phyloP scores from a whole-genome alignment of 1,284 basidiomycete genomes.

The Tylopilus sp. region DNA sequence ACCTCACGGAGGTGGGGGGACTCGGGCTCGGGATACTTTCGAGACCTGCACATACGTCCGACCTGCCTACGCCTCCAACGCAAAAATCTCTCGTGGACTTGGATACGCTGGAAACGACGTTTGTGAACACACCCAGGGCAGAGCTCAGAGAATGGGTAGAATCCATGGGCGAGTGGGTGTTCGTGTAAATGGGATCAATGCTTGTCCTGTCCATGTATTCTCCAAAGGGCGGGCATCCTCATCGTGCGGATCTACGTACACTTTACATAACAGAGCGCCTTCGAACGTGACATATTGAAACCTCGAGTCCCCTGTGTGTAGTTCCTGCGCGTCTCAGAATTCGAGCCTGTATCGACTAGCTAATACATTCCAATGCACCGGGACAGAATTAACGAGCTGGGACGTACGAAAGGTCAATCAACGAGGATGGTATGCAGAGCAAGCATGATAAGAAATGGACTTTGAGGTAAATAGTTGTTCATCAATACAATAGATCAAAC shows the following conservation, averaged over 20 bases:
- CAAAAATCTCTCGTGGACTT: slow-evolving; percentile 44
- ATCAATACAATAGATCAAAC: slow-evolving; percentile 13
- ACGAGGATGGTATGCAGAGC: slow-evolving; percentile 7
- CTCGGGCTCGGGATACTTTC: slow-evolving; percentile 80
- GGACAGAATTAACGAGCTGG: slow-evolving; percentile 11
- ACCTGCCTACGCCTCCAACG: slow-evolving; percentile 12
- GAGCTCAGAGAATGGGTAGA: slow-evolving; percentile 58
- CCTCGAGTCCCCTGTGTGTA: no score
- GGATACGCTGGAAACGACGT: slow-evolving; percentile 42
- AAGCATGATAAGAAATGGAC: slow-evolving; percentile 2
- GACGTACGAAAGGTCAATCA: slow-evolving; percentile 10
- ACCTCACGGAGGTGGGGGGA: slow-evolving; percentile 90
- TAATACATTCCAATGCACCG: slow-evolving; percentile 15
- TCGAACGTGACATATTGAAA: not conserved
- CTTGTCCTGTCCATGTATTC: not conserved
- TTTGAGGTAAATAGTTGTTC: slow-evolving; percentile 5
- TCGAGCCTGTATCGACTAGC: not conserved
- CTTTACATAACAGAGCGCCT: not conserved
- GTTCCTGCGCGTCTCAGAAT: not conserved
- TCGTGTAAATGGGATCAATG: slow-evolving; percentile 39
- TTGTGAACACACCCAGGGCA: slow-evolving; percentile 43
- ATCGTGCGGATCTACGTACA: slow-evolving; percentile 7
- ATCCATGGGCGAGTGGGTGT: slow-evolving; percentile 57
- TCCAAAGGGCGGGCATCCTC: not conserved
- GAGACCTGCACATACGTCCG: slow-evolving; percentile 1